phyloP scores from a whole-genome alignment of 1,284 basidiomycete genomes.

The Microbotryum saponariae region DNA sequence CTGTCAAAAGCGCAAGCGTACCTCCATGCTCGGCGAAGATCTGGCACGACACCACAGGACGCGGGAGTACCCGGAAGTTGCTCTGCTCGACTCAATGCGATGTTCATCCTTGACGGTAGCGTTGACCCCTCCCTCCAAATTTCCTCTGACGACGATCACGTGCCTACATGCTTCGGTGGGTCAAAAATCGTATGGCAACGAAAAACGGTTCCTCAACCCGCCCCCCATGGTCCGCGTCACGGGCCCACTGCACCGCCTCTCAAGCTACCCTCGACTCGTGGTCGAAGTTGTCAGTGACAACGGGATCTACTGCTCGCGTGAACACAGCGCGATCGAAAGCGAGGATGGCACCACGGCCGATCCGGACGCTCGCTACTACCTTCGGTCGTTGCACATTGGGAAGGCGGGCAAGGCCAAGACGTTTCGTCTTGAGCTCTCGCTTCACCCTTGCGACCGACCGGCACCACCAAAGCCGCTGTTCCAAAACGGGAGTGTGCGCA shows the following conservation, averaged over 20 bases:
- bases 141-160: background rate
- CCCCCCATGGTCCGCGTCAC: slow-evolving; percentile 81
- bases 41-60: too few relatives aligned
- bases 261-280: slow-evolving; percentile 55
- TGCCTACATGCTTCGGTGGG: slow-evolving; percentile 51
- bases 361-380: slow-evolving; percentile 65
- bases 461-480: too few relatives aligned
- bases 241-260: slow-evolving; percentile 66
- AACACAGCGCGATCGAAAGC: slow-evolving; percentile 27
- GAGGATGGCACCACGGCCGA: slow-evolving; percentile 25
- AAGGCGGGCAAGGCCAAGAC: slow-evolving; percentile 74
- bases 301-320: slow-evolving; percentile 41
- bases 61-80: too few relatives aligned
- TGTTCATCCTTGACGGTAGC: too few relatives aligned
- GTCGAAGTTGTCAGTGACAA: slow-evolving; percentile 78
- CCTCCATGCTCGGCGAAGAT: too few relatives aligned
- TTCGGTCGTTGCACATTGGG: slow-evolving; percentile 83
- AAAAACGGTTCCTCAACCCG: slow-evolving; percentile 83
- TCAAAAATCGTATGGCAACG: slow-evolving; percentile 84
- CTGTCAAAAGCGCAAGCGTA: too few relatives aligned
- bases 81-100: too few relatives aligned
- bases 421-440: slow-evolving; percentile 65
- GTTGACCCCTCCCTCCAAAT: background rate
- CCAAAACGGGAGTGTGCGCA: slow-evolving; percentile 18
- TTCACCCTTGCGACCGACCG: slow-evolving; percentile 35